phyloP scores from a whole-genome alignment of 495 filamentous ascomycete genomes.

The Chlorociboria aeruginascens region DNA sequence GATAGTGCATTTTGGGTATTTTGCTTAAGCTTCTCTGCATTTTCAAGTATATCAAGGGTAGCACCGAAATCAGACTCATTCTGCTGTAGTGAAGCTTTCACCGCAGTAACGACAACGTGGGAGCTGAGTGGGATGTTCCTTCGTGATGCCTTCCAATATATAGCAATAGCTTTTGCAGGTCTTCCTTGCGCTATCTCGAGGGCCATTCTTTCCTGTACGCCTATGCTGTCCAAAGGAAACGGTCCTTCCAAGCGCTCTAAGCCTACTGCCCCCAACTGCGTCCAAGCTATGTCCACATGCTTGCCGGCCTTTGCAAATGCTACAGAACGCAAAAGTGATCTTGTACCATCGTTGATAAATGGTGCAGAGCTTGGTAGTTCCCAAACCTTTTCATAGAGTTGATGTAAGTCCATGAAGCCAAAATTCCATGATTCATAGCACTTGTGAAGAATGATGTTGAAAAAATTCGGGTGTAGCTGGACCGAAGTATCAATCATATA shows the following conservation, averaged over 20 bases:
- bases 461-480: slow-evolving; percentile 24
- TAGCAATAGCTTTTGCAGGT: not conserved
- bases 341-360: slow-evolving; percentile 26
- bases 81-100: slow-evolving; percentile 26
- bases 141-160: not conserved
- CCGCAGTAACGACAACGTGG: slow-evolving; percentile 13
- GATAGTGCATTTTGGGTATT: slow-evolving; percentile 23
- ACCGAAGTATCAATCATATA: slow-evolving; percentile 18
- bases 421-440: slow-evolving; percentile 26
- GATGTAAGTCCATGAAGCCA: slow-evolving; percentile 25
- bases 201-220: not conserved
- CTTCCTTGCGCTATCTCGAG: not conserved
- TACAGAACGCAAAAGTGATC: slow-evolving; percentile 3
- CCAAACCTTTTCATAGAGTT: slow-evolving; percentile 24
- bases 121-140: not conserved
- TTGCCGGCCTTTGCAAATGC: not conserved
- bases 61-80: slow-evolving; percentile 5
- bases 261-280: no score
- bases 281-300: not conserved
- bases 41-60: slow-evolving; percentile 23
- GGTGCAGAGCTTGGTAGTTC: slow-evolving; percentile 15
- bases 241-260: no score
- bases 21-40: slow-evolving; percentile 21
- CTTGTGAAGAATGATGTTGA: slow-evolving; percentile 30
- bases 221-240: not conserved